phyloP scores from a whole-genome alignment of 805 yeast genomes.

The Yamadazyma laniorum region DNA sequence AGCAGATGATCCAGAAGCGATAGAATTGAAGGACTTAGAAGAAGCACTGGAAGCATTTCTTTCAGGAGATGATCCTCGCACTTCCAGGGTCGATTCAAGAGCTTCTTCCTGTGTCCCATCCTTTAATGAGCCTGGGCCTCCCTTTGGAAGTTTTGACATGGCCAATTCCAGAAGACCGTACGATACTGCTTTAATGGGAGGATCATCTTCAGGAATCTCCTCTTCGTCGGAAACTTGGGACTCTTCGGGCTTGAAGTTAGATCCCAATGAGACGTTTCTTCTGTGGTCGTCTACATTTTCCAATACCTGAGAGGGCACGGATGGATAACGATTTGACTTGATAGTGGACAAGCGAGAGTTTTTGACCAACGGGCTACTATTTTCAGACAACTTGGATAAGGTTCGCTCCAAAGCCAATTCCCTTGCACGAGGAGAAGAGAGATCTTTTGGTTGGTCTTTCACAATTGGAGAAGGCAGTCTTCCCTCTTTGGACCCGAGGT shows the following conservation, averaged over 20 bases:
- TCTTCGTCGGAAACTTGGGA: neutral
- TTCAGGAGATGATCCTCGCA: no score
- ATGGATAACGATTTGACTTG: constrained; percentile 34
- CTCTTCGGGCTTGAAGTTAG: constrained; percentile 19
- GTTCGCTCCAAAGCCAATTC: constrained; percentile 7
- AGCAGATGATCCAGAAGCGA: constrained; percentile 30
- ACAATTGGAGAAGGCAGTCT: no score
- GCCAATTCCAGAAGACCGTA: constrained; percentile 16
- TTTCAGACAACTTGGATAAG: constrained; percentile 4
- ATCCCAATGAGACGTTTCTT: constrained; percentile 21
- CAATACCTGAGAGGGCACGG: constrained; percentile 27
- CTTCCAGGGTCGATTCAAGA: constrained; percentile 1
- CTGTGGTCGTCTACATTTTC: constrained; percentile 1
- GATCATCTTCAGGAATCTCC: constrained; percentile 1
- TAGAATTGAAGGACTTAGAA: constrained; percentile 26
- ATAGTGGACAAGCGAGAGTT: constrained; percentile 31
- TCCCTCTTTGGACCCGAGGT: neutral
- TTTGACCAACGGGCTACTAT: constrained; percentile 16
- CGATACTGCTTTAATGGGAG: constrained; percentile 14
- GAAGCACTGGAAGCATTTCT: constrained; percentile 10
- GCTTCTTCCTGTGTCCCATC: neutral
- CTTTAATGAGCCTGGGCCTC: neutral
- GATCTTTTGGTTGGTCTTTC: no score
- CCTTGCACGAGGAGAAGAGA: no score
- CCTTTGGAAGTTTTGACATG: no score